Evolutionary conservation across 169 alveolate species (phyloP), one percentile per base, ranked within the genome.

Genomic region (Perkinsus olseni): DNA sequence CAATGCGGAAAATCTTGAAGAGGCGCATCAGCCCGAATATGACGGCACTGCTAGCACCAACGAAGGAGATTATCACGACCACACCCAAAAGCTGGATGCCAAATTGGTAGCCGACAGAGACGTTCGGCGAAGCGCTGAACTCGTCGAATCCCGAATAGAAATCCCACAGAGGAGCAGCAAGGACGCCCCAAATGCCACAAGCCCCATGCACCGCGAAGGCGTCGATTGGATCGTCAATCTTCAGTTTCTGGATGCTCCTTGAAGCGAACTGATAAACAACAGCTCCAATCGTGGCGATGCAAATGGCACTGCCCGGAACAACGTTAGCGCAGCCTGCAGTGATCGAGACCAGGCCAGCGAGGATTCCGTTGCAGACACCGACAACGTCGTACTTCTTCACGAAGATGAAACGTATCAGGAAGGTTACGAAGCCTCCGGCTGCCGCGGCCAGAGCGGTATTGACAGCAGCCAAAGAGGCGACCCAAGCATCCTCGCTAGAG

Each of bases 381-480:
- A 36, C 62, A 11, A 91, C 51, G 92, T 91, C 92, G 36, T 21
- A 91, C 51, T 11, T 91, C 20, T 38, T 34, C 34, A 37, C 21
- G 62, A 38, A 39, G 0, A 91, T 0, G 92, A 91, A 38, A 24
- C 37, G 36, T 48, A 38, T 38, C 48, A 91, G 36, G 92, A 91
- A 34, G 0, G 36, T 6, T 3, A 21, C 21, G 13, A 91, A n/a
- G 20, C 62, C 51, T 0, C 92, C 92, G 0, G 92, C 34, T 28
- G 93, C 94, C 17, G 93, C 94, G 0, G 94, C 31, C 38, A 93
- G 24, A n/a, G 93, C 92, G 62, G 94, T 93, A 92, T 93, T 93
- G 91, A 91, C 82, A n/a, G 94, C 94, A 34, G 62, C 92, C 37
- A 39, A 93, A 20, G 94, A 31, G 36, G 91, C 93, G 74, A 21